These are phyloP conservation scores for Euphrasia arctica DNA, from an alignment of 305 asterid genomes.

Conservation along the genomic window DNA sequence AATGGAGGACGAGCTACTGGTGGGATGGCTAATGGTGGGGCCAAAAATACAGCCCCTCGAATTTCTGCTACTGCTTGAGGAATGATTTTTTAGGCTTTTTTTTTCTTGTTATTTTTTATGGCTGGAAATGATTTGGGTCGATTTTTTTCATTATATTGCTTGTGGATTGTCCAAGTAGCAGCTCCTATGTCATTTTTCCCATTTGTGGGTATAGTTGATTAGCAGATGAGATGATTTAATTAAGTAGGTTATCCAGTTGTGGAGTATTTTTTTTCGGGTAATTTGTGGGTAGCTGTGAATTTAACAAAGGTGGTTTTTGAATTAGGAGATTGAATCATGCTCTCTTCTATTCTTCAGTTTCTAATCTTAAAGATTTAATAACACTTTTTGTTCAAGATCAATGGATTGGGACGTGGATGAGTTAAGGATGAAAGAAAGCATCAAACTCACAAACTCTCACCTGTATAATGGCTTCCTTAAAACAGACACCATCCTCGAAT, in stretches of 20 bases:
- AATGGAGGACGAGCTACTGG: constrained; percentile 19
- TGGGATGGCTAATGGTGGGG: constrained; percentile 48
- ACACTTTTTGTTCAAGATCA: too few species aligned
- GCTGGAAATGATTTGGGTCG: constrained; percentile 23
- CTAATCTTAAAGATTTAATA: too few species aligned
- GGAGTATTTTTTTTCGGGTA: neutral
- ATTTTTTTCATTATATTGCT: too few species aligned
- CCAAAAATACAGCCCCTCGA: constrained; percentile 51
- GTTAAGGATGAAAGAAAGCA: too few species aligned
- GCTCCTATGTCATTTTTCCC: constrained; percentile 25
- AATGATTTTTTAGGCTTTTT: neutral
- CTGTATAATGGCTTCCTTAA: too few species aligned
- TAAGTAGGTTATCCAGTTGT: neutral
- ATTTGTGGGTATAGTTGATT: constrained; percentile 31
- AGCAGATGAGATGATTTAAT: constrained; percentile 22
- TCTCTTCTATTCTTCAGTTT: too few species aligned
- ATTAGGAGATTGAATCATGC: too few species aligned
- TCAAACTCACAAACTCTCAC: too few species aligned
- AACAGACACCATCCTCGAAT: too few species aligned
- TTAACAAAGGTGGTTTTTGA: too few species aligned
- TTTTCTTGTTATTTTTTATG: constrained; percentile 24
- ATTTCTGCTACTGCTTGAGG: constrained; percentile 72
- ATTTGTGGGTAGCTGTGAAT: constrained; percentile 7
- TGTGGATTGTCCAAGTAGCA: constrained; percentile 11
- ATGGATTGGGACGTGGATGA: too few species aligned